Percentiles rank a stretch among this genome's conserved stretches.
Conservation (phyloP, 768 basidiomycete species). For the Tubosaeta brunneosetosa region DNA sequence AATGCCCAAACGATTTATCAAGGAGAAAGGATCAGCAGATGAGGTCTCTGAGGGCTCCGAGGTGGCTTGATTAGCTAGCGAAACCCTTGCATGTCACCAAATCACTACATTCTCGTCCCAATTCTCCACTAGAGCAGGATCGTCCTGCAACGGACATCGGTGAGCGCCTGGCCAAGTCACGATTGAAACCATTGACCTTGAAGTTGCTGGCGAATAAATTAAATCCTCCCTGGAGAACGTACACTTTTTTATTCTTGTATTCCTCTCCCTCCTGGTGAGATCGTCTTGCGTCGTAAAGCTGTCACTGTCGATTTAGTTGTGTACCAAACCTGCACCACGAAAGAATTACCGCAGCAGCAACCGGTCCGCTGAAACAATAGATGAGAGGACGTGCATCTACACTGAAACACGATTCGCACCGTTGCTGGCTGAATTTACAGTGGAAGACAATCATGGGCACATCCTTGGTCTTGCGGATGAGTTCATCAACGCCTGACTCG, state of each 20-base stretch:
- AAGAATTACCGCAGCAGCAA: constrained; percentile 61
- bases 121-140: constrained; percentile 68
- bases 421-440: constrained; percentile 69
- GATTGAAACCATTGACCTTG: constrained; percentile 40
- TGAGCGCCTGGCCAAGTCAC: background rate
- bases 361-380: constrained; percentile 56
- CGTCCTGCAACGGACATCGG: constrained; percentile 39
- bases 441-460: constrained; percentile 71
- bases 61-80: background rate
- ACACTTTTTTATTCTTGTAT: constrained; percentile 50
- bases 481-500: constrained; percentile 47
- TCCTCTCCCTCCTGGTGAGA: constrained; percentile 38
- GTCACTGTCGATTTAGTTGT: constrained; percentile 5
- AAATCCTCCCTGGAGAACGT: constrained; percentile 71
- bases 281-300: constrained; percentile 71
- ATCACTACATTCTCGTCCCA: constrained; percentile 55
- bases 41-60: constrained; percentile 10
- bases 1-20: constrained; percentile 53
- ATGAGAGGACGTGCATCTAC: constrained; percentile 1
- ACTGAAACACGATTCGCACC: constrained; percentile 42
- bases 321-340: background rate
- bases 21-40: constrained; percentile 36
- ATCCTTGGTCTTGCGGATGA: constrained; percentile 57
- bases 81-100: constrained; percentile 39
- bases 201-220: constrained; percentile 62